A percentile compares a stretch with the other conserved stretches of the same genome.
Conservation (phyloP, 164 flowering plant genomes). For the Vitis riparia region DNA sequence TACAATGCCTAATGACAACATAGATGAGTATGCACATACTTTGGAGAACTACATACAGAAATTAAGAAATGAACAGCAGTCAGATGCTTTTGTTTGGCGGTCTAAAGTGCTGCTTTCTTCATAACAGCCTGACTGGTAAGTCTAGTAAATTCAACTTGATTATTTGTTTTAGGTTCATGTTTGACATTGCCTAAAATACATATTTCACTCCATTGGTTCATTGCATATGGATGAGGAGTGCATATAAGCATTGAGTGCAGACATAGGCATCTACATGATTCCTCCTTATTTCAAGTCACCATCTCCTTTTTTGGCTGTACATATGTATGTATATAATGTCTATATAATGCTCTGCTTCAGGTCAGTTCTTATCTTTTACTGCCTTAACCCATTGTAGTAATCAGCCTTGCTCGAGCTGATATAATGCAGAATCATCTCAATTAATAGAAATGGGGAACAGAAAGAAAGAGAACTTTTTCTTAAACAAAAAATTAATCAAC, state of each 20-base stretch:
- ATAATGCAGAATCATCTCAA: too few relatives aligned
- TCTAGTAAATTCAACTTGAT: background rate
- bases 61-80: constrained; percentile 34
- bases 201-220: background rate
- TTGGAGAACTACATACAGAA: constrained; percentile 56
- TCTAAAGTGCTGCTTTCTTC: constrained; percentile 53
- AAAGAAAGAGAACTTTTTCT: too few relatives aligned
- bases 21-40: constrained; percentile 58
- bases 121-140: constrained; percentile 20
- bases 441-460: too few relatives aligned
- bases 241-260: background rate
- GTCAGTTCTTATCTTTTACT: too few relatives aligned
- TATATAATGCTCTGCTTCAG: too few relatives aligned
- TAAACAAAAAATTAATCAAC: too few relatives aligned
- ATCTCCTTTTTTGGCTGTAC: too few relatives aligned
- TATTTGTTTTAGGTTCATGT: background rate
- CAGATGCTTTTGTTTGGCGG: constrained; percentile 70
- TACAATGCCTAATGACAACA: constrained; percentile 46
- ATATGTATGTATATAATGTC: too few relatives aligned
- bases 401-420: too few relatives aligned
- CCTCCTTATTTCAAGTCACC: too few relatives aligned
- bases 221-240: background rate
- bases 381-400: too few relatives aligned
- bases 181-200: background rate
- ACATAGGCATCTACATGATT: too few relatives aligned